Percentiles rank a stretch among this genome's conserved stretches.
Conservation (phyloP, 2,329 filamentous ascomycete species). For the Zarea fungicola region DNA sequence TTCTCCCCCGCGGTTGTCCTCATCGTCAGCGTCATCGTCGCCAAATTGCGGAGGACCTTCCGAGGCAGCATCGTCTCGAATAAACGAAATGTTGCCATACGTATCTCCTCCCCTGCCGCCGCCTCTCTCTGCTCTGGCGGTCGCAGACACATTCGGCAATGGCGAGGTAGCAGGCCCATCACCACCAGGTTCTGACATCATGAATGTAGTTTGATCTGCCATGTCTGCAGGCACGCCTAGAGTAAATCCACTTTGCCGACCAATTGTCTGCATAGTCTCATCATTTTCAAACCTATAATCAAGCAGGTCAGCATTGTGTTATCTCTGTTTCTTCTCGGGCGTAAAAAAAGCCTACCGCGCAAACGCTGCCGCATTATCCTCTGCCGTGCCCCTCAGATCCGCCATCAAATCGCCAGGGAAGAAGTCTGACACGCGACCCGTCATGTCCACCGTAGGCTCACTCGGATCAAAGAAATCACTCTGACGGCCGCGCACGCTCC, state of each 20-base stretch:
- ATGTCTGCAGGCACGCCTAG: constrained; percentile 43
- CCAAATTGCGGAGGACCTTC: neutral
- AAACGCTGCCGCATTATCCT: constrained; percentile 31
- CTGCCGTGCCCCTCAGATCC: constrained; percentile 35
- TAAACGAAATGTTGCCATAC: constrained; percentile 12
- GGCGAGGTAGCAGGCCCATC: constrained; percentile 26
- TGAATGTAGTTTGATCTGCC: constrained; percentile 47
- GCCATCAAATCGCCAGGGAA: constrained; percentile 42
- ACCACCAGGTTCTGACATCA: constrained; percentile 35
- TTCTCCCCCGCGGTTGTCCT: neutral
- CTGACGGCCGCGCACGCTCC: constrained; percentile 44
- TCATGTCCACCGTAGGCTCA: constrained; percentile 35
- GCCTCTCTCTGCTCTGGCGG: constrained; percentile 15
- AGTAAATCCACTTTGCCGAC: constrained; percentile 46
- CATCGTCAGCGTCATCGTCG: neutral
- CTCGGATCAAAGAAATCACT: constrained; percentile 45
- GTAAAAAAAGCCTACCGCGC: constrained; percentile 27
- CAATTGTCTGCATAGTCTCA: constrained; percentile 38
- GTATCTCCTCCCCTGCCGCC: constrained; percentile 16
- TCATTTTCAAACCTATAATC: constrained; percentile 25
- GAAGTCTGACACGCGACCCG: constrained; percentile 44
- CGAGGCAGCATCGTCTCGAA: constrained; percentile 17
- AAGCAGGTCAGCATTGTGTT: constrained; percentile 6
- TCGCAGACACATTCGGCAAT: constrained; percentile 18
- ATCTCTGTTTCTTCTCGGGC: neutral